Evolutionary conservation across 768 basidiomycete species (phyloP).

Genomic region (Calocybe gangraenosa): DNA sequence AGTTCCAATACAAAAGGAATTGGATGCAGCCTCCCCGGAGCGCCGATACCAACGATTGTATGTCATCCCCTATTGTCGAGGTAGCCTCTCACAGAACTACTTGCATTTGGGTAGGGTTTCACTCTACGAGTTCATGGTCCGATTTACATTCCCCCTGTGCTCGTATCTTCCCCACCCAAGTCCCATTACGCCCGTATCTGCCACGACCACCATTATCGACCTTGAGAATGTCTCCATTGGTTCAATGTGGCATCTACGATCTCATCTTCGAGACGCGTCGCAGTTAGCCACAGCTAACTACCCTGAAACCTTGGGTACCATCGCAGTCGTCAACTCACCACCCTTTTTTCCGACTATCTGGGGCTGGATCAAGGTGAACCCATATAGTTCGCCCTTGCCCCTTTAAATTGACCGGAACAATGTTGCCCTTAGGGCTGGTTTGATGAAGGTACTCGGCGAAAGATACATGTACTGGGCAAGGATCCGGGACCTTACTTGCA

Average conservation of each 20-base stretch:
- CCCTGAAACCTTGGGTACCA: slow-evolving; percentile 68
- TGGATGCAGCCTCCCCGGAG: slow-evolving; percentile 48
- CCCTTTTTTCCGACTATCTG: slow-evolving; percentile 81
- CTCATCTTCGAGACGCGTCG: slow-evolving; percentile 73
- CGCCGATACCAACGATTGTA: slow-evolving; percentile 71
- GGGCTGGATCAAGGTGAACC: slow-evolving; percentile 78
- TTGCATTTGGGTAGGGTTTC: slow-evolving; percentile 39
- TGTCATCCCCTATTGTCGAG: slow-evolving; percentile 18
- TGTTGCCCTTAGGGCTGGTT: slow-evolving; percentile 62
- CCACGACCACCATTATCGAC: slow-evolving; percentile 69
- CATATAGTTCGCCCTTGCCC: not conserved
- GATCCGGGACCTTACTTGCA: slow-evolving; percentile 51
- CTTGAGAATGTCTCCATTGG: slow-evolving; percentile 57
- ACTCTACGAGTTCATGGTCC: slow-evolving; percentile 63
- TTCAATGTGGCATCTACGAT: slow-evolving; percentile 66
- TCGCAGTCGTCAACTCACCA: slow-evolving; percentile 75
- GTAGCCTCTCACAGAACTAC: not conserved
- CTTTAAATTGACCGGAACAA: too few relatives aligned
- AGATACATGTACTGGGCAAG: slow-evolving; percentile 70
- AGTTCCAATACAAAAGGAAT: slow-evolving; percentile 52
- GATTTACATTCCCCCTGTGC: slow-evolving; percentile 64
- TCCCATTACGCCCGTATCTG: slow-evolving; percentile 50
- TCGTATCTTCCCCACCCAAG: slow-evolving; percentile 51
- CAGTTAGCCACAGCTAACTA: slow-evolving; percentile 75
- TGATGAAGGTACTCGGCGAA: slow-evolving; percentile 72